Evolutionary conservation across 2,329 filamentous ascomycete species (phyloP), one percentile per base, ranked within the genome.

Genomic region (Ceratocystis ficicola): DNA sequence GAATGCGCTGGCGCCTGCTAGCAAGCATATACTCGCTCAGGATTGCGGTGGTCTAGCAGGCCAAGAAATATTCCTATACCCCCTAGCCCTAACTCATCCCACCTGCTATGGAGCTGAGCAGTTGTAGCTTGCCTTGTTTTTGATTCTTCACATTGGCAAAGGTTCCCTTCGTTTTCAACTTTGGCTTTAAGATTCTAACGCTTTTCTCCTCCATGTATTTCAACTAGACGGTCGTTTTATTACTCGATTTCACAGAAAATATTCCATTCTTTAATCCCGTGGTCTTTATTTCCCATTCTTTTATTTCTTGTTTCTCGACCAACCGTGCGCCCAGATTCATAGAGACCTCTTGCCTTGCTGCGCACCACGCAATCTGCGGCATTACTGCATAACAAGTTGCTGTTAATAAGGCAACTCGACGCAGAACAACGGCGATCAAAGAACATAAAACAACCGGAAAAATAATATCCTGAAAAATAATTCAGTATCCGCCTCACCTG

Each of bases 41-140:
- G 52, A 59, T 59, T 59, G 52, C n/a, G n/a, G 25, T 59, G n/a
- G 52, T 59, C 28, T 6, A 59, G 52, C 50, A 59, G 28, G 52
- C 52, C 52, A 59, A 59, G 52, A 36, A 36, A 59, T 59, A 32
- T 44, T 62, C 32, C 32, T 25, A 61, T 46, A 25, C 25, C 61
- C 50, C 61, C 61, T 48, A 4, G 48, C 55, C 61, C 36, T 41
- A 63, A 36, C 28, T 59, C 8, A 59, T 32, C 32, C 52, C 28
- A 25, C 28, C 4, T 59, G 15, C 17, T 59, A 59, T n/a, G 28
- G 25, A 52, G 20, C 48, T 36, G 25, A 52, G 52, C 25, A 59
- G 17, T 59, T 25, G 25, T 36, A 32, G 52, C 25, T 59, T 59
- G 10, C 8, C 20, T 59, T 32, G 28, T 30, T 32, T 59, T 59